Base-by-base conservation (phyloP, 2,329 filamentous ascomycete species). In the Claviceps cyperi region DNA sequence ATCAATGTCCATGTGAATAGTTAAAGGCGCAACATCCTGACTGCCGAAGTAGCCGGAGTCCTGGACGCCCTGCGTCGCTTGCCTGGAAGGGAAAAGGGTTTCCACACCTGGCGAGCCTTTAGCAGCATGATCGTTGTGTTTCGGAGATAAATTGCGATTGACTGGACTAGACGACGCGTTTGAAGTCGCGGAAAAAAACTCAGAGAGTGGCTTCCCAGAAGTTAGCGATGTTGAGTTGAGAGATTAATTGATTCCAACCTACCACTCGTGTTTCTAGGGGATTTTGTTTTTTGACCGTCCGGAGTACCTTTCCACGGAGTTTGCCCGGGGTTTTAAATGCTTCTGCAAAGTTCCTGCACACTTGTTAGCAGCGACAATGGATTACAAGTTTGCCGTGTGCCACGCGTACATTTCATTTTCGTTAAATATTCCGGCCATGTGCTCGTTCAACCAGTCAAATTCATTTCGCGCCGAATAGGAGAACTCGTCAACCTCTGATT, bases 361-460 rank as follows among this genome's bases (percentile, higher is more conserved):
- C 2, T 17, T 6, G 39, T 59, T 43, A 60, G 56, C n/a, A 28
- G 32, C 28, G 15, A 15, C 14, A 11, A 7, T 17, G 9, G 9
- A 17, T 5, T 11, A 17, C 14, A 13, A 15, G 19, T 41, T 15
- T 36, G 11, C 21, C 46, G 40, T 48, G 11, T 24, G 28, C 4
- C 11, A 54, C 54, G 48, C 63, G 61, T 78, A 96, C 92, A 89
- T 79, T 68, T 90, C 81, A 62, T 89, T 85, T 59, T 84, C 81
- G 60, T 82, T 84, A 64, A 97, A 94, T 61, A 98, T 87, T 55
- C 94, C 88, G 47, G 81, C 80, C 91, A 98, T 96, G 66, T 98
- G 92, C 69, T 97, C 92, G 62, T 98, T 97, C 59, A 98, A 74
- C 92, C 92, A 98, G 64, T 97, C 90, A 61, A 97, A 73, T 66